Evolutionary conservation across 2,329 filamentous ascomycete species (phyloP), one percentile per base, ranked within the genome.

Genomic region (Tolypocladium tropicale): DNA sequence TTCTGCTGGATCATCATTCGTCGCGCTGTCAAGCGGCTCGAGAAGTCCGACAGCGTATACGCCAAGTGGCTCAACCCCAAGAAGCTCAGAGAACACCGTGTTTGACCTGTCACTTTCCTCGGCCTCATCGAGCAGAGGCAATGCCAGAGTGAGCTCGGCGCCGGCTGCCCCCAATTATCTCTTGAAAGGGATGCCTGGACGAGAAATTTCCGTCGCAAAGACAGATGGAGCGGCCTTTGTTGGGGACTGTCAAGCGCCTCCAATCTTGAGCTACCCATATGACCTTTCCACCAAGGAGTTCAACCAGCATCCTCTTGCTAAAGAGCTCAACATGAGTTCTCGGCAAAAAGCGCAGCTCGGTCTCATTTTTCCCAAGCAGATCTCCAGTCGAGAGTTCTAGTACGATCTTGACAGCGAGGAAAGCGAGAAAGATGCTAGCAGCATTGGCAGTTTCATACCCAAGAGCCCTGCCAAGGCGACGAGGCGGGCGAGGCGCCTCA

Each of bases 151-250:
- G 23, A 53, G 54, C 3, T 56, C 60, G 1, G 55, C 57, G 0
- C 57, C 59, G 25, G 53, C 60, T 5, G 57, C 59, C 9, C 63
- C 62, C 0, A 63, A 67, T 34, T 92, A 72, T 79, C 64, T 74
- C 0, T 64, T 74, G 11, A 64, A 59, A 53, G 71, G 72, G 6
- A 67, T 72, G 55, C 72, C 73, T 1, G 72, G 72, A 2, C 66
- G 72, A 54, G 72, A 75, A 53, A 59, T 74, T 11, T 71, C 70
- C 0, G 65, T 64, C 4, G 68, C 73, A 16, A 72, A 68, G 52
- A 74, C 70, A 2, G 70, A 75, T 33, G 67, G 65, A 5, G 68
- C 69, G 16, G 63, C 63, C 3, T 71, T 74, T 58, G 61, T 64
- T n/a, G 62, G 63, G 32, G 70, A 74, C 37, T 55, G 59, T 6